Base-by-base conservation (phyloP, 441 rosid genomes). In the Eutrema salsugineum region DNA sequence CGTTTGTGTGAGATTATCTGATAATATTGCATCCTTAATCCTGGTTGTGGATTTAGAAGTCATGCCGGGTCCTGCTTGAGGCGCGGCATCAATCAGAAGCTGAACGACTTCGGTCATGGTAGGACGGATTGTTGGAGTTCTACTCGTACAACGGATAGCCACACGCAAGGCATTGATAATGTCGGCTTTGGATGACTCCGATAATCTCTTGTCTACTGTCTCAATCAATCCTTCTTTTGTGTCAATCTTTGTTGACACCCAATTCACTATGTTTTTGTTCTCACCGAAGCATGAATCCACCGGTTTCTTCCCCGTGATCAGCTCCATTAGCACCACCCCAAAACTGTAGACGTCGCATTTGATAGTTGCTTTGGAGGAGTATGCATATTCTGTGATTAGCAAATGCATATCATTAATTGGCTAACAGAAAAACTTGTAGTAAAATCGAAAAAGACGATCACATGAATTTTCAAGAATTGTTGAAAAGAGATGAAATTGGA, bases 321-420 rank as follows among this genome's bases (percentile, higher is more conserved):
- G 83, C 70, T 94, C 99, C 96, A 94, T 79, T 71, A 94, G 69
- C 72, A 94, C 96, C 1, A 94, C 94, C 44, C 99, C 97, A 20
- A 85, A 94, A 70, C 99, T 94, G 80, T 88, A 94, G 10, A 94
- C 99, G 65, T 94, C 99, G 32, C 97, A 90, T 86, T 85, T 94
- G 80, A 87, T 86, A 10, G 97, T 94, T 72, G 99, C 91, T 78
- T 87, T 90, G 9, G 90, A 82, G 19, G 97, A 85, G 79, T 84
- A 94, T 65, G 97, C 96, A 71, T 86, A 91, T 75, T 94, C 99
- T 94, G 95, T 71, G 59, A 76, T 69, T 58, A 53, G 14, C 43
- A 42, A 63, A 50, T 49, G 19, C 12, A 56, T 38, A 58, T 65
- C 17, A 24, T 40, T 19, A 19, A 3, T 17, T 28, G 1, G 44